Evolutionary conservation across 2,329 filamentous ascomycete species (phyloP), one percentile per base, ranked within the genome.

Genomic region (Pestalotiopsis sp.): DNA sequence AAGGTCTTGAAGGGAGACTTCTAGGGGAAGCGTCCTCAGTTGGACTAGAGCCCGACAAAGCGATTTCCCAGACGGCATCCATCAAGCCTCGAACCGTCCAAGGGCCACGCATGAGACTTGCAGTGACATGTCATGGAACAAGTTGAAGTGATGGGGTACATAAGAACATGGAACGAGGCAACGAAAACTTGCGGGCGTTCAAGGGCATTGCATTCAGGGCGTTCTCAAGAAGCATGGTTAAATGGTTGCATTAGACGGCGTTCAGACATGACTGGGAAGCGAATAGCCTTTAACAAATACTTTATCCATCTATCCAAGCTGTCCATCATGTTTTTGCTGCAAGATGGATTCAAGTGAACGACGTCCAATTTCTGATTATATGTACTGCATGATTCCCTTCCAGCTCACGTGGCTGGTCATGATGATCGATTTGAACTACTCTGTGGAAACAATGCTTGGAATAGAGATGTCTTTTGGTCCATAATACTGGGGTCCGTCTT

Each of bases 1-100:
- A 90, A 90, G 74, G 58, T 56, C 11, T 11, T 60, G 17, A 45
- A 49, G 61, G 77, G 36, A 27, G 59, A 20, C 59, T 36, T 62
- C 14, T 62, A 62, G 59, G 27, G 17, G 17, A 62, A 17, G 27
- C 13, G 27, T 39, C 31, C n/a, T 14, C n/a, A 39, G 31, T 12
- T 2, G 13, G n/a, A 27, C 2, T 20, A 17, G n/a, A 39, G 25
- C 59, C 11, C 27, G 27, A 14, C 20, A 20, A n/a, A 5, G n/a
- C 59, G n/a, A 20, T 6, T 4, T 36, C 31, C 31, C 14, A 62
- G 27, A 17, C 23, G 17, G 17, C 20, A 20, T 17, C 17, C 45
- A 9, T 14, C 17, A n/a, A 52, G 14, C 45, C 17, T 52, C 14
- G 17, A 36, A n/a, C 45, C 17, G 45, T n/a, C 17, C 17, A 20